Base-by-base conservation (phyloP, 768 basidiomycete species). In the Chalciporus pseudorubinellus region DNA sequence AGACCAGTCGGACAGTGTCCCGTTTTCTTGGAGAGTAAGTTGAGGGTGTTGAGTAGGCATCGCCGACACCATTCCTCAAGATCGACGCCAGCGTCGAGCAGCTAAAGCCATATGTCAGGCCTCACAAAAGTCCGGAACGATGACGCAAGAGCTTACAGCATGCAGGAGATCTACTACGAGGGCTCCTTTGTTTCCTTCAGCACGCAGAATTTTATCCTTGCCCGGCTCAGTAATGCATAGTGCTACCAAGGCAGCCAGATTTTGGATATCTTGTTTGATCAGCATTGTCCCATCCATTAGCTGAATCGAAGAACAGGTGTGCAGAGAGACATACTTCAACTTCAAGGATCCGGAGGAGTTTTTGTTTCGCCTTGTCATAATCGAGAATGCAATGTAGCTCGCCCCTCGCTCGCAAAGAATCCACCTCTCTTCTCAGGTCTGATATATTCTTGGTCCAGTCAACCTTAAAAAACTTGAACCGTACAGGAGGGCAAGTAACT, bases 131-230 rank as follows among this genome's bases (percentile, higher is more conserved):
- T 20, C 1, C 9, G 26, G 9, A 9, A 20, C 42, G n/a, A n/a
- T n/a, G n/a, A n/a, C n/a, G n/a, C n/a, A n/a, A n/a, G 10, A 22
- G 57, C 66, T 48, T 46, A 68, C 66, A 13, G 39, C 24, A 31
- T 68, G 56, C 19, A 68, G 57, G 39, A 68, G 45, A 4, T 64
- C n/a, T n/a, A n/a, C 66, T 4, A 59, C 20, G 7, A 68, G 51
- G 31, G 55, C 39, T 9, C 20, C 55, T 9, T 57, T 22, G 13
- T 4, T 6, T n/a, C 40, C 44, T 11, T 34, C 14, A n/a, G 39
- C 42, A 9, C 31, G 39, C 44, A 48, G 50, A 24, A 63, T 49
- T 22, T 38, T 20, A 6, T 39, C 2, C 31, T 42, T 53, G 24
- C 18, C 46, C n/a, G 45, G 0, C n/a, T 52, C 57, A 3, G 59